Conservation (phyloP, 2,329 filamentous ascomycete species). For the Cyphellophora attinorum region DNA sequence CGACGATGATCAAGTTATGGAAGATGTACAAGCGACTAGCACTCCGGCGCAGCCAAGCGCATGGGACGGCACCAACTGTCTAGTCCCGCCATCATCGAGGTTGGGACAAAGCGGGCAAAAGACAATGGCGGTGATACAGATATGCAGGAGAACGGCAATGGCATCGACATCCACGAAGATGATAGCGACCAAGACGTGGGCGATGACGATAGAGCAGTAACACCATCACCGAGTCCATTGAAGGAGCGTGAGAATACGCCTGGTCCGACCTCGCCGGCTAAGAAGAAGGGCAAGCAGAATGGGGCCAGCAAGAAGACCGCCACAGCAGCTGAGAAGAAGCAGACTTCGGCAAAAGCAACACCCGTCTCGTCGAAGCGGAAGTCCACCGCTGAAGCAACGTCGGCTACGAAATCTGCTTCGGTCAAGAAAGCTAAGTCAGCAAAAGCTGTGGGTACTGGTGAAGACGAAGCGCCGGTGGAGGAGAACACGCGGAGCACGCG, state of each 20-base stretch:
- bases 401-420: too few species aligned
- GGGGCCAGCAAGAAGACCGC: not conserved
- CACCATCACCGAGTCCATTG: not conserved
- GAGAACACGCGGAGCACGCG: too few species aligned
- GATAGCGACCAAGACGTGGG: slow-evolving; percentile 7
- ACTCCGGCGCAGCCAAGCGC: not conserved
- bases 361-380: not conserved
- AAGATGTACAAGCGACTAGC: not conserved
- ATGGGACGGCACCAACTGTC: not conserved
- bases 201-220: slow-evolving; percentile 5
- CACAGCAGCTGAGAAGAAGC: not conserved
- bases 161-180: slow-evolving; percentile 2
- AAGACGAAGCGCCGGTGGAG: too few species aligned
- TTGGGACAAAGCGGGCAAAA: not conserved
- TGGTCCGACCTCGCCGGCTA: not conserved
- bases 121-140: slow-evolving; percentile 5
- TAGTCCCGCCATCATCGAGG: not conserved
- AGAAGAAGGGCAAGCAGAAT: not conserved
- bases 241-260: slow-evolving; percentile 1
- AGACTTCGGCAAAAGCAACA: too few species aligned
- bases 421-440: not conserved
- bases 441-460: too few species aligned
- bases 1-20: slow-evolving; percentile 14
- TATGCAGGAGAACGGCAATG: slow-evolving; percentile 2
- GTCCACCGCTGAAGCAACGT: not conserved